Conservation (phyloP, 164 flowering plant species). For the Santalum album region DNA sequence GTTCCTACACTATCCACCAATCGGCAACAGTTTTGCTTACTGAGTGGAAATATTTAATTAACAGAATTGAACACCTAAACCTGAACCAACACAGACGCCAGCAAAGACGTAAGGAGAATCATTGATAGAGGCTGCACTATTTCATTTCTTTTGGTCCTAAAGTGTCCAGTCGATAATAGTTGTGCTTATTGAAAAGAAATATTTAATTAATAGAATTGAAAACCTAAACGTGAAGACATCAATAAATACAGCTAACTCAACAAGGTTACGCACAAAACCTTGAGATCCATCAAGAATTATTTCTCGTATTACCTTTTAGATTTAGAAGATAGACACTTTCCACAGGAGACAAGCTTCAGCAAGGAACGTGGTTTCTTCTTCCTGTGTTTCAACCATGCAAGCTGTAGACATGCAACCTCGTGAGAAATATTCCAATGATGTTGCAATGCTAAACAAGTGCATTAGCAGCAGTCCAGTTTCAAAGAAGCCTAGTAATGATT, state of each 20-base stretch:
- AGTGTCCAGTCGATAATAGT: conserved; percentile 10
- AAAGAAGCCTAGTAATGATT: too few species aligned
- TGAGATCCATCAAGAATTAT: conserved; percentile 6
- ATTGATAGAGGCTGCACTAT: conserved; percentile 3
- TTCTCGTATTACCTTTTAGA: conserved; percentile 40
- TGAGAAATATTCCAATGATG: not conserved
- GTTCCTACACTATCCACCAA: too few species aligned
- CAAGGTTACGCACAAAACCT: too few species aligned
- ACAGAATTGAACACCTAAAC: too few species aligned
- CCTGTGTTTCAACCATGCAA: conserved; percentile 40
- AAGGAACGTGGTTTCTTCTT: conserved; percentile 34
- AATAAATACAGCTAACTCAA: conserved; percentile 21
- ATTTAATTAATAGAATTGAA: conserved; percentile 20
- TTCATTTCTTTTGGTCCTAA: conserved; percentile 12
- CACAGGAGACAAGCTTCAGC: conserved; percentile 53
- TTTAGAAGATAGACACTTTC: conserved; percentile 46
- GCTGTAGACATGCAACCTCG: conserved; percentile 28
- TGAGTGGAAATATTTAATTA: too few species aligned
- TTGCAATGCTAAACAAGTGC: too few species aligned
- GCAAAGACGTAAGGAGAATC: not conserved
- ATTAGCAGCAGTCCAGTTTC: too few species aligned
- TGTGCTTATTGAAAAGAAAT: conserved; percentile 16
- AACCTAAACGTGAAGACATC: conserved; percentile 19
- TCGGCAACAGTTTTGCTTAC: too few species aligned
- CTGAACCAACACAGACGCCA: too few species aligned